These are phyloP conservation scores for Gaertneriomyces semiglobifer DNA, from an alignment of 192 early-diverging fungal species.

Conservation along the genomic window DNA sequence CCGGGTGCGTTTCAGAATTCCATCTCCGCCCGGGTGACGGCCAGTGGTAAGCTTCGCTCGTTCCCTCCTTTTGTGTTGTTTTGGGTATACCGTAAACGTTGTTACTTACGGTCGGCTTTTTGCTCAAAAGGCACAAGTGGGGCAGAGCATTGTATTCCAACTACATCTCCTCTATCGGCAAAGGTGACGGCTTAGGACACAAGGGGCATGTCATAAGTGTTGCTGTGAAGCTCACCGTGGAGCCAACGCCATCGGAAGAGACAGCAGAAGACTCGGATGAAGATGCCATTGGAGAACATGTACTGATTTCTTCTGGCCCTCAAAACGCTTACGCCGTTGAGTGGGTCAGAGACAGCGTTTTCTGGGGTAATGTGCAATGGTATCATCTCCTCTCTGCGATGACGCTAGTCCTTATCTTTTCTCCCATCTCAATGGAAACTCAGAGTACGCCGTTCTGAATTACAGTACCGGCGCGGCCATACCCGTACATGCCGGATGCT, in stretches of 20 bases:
- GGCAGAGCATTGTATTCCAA: neutral
- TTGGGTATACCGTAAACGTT: too few species aligned
- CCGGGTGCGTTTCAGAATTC: too few species aligned
- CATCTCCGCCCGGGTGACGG: too few species aligned
- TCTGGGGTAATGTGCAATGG: neutral
- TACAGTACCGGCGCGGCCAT: neutral
- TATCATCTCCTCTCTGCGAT: neutral
- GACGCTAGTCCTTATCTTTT: neutral
- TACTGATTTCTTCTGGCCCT: too few species aligned
- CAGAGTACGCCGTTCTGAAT: neutral
- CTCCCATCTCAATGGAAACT: too few species aligned
- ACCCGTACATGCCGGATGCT: neutral
- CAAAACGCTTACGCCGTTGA: too few species aligned
- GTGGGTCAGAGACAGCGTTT: neutral
- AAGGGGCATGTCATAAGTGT: neutral
- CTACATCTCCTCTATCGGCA: neutral
- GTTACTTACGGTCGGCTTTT: too few species aligned
- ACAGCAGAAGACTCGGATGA: conserved; percentile 5
- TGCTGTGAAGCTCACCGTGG: neutral
- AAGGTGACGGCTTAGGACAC: neutral
- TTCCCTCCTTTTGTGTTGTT: too few species aligned
- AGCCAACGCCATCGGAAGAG: neutral
- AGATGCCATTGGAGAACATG: neutral
- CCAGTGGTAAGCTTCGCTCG: too few species aligned
- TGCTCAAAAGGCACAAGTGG: conserved; percentile 1